Conservation (phyloP, 2,329 filamentous ascomycete species). For the Penicillium brasilianum region DNA sequence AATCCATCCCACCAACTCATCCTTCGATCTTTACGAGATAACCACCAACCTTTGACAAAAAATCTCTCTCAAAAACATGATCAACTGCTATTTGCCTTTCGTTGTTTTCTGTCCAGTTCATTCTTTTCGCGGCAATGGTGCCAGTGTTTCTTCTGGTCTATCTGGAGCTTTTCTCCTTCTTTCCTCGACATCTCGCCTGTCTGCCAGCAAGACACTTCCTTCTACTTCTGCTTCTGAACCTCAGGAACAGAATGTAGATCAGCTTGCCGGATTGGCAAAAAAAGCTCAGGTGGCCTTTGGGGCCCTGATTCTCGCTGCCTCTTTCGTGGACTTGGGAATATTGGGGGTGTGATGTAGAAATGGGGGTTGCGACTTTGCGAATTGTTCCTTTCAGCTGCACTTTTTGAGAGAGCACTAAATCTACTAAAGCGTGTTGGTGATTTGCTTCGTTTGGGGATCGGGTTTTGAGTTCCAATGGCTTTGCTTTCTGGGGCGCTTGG, state of each 20-base stretch:
- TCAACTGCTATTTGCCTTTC: constrained; percentile 1
- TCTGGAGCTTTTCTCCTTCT: not conserved
- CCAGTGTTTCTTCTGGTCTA: not conserved
- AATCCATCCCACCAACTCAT: not conserved
- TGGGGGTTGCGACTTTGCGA: not conserved
- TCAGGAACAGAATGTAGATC: not conserved
- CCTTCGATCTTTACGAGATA: not conserved
- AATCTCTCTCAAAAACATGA: constrained; percentile 6
- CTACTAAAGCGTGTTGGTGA: not conserved
- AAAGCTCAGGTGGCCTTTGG: not conserved
- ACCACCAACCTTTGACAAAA: not conserved
- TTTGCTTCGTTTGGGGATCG: not conserved
- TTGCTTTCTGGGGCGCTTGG: constrained; percentile 8
- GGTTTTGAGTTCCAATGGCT: not conserved
- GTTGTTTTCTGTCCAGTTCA: constrained; percentile 21
- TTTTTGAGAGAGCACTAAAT: constrained; percentile 5
- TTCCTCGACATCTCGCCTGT: not conserved
- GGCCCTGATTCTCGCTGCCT: not conserved
- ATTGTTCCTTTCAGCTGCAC: constrained; percentile 2
- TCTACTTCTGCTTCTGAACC: not conserved
- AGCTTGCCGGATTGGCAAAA: not conserved
- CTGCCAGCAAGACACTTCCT: not conserved
- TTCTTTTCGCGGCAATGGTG: constrained; percentile 12
- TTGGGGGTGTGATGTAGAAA: not conserved
- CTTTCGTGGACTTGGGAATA: not conserved